phyloP scores from a whole-genome alignment of 2,329 filamentous ascomycete genomes.

The Drechslerella stenobrocha region DNA sequence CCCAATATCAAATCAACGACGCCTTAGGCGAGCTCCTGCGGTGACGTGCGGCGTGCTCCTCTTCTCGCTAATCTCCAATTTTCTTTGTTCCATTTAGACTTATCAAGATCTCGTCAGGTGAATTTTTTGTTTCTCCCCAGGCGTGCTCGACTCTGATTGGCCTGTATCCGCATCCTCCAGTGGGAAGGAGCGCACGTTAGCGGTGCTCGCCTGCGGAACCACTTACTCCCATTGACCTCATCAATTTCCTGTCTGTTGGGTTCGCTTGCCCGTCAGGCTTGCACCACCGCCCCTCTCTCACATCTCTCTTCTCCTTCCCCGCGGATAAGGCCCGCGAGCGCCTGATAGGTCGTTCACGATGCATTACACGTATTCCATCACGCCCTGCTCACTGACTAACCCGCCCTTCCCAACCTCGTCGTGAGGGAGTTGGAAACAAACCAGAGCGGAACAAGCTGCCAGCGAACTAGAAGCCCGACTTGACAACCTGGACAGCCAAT shows the following conservation, averaged over 20 bases:
- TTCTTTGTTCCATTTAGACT: conserved; percentile 25
- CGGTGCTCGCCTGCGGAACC: too few species aligned
- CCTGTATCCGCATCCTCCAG: neutral
- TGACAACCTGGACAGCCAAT: conserved; percentile 32
- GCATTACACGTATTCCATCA: too few species aligned
- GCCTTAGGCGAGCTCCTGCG: conserved; percentile 41
- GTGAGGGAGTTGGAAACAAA: conserved; percentile 4
- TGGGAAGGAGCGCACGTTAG: neutral
- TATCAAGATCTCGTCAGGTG: conserved; percentile 49
- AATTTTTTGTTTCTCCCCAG: conserved; percentile 12
- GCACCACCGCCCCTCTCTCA: too few species aligned
- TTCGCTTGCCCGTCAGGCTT: too few species aligned
- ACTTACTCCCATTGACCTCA: neutral
- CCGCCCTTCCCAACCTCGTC: conserved; percentile 12
- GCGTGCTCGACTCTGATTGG: neutral
- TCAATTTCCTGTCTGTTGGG: neutral
- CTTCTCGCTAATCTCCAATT: conserved; percentile 43
- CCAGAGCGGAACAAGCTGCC: conserved; percentile 42
- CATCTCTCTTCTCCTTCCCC: too few species aligned
- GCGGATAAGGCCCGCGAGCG: too few species aligned
- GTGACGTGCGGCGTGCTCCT: neutral
- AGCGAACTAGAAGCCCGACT: conserved; percentile 41
- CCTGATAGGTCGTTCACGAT: too few species aligned
- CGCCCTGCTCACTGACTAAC: too few species aligned
- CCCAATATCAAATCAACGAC: neutral